Base-by-base conservation (phyloP, 2,329 filamentous ascomycete genomes). In the Penicillium brevicompactum region DNA sequence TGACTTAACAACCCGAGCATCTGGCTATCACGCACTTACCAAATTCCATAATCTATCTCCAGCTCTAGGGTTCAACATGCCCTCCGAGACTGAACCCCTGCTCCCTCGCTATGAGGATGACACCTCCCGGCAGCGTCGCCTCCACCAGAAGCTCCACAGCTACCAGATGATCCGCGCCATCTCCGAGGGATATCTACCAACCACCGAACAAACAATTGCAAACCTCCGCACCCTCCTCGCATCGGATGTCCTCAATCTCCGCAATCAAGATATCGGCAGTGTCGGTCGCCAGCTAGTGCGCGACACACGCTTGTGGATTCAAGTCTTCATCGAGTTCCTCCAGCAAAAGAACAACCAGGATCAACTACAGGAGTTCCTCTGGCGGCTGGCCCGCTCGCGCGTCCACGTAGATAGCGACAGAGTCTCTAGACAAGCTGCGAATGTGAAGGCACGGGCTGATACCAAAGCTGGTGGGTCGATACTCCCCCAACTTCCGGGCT, bases 151-250 rank as follows among this genome's bases (percentile, higher is more conserved):
- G 80, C 83, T 97, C 57, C 93, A 96, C 76, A 88, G 88, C 24
- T 97, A 96, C 70, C 91, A 96, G 79, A 96, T 96, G 88, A 71
- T 92, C 27, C 84, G 90, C 50, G 93, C 93, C 51, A 73, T 97
- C 9, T 84, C 84, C 1, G 85, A 90, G 67, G 93, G 93, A 5
- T 97, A 87, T 74, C 92, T 97, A 89, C 93, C 93, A 45, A 94
- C 91, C 5, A 97, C 90, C 10, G 88, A 94, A 64, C 93, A 97
- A 72, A 70, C 83, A 63, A 88, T 94, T 66, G 79, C 87, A 70
- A 92, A 95, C 62, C 79, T 97, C 2, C 86, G 91, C 62, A 90
- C 88, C 2, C 76, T 97, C 1, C 80, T 96, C 8, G 85, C 90
- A 4, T 87, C 90, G 32, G 89, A 93, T 64, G 70, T 94, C 16